These are phyloP conservation scores for Rhododendron simsii DNA, from an alignment of 148 eudicot genomes.

Conservation along the genomic window DNA sequence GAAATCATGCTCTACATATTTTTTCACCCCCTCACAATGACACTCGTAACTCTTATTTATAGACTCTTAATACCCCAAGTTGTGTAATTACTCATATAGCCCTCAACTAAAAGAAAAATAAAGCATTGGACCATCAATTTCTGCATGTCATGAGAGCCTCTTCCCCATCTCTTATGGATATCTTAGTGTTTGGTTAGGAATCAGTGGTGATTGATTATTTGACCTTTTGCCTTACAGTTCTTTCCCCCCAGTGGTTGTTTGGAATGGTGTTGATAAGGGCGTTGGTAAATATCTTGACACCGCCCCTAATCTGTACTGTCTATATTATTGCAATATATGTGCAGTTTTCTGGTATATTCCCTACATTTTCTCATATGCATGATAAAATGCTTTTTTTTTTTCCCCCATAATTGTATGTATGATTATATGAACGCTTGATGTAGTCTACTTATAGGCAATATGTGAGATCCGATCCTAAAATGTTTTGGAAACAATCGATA, in stretches of 20 bases:
- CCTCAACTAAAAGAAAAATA: too few relatives aligned
- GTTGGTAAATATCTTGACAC: background rate
- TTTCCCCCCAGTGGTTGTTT: too few relatives aligned
- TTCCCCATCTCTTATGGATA: background rate
- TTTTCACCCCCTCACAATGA: too few relatives aligned
- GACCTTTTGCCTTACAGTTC: background rate
- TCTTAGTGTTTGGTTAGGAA: background rate
- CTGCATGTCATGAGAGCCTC: background rate
- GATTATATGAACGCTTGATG: background rate
- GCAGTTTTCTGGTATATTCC: background rate
- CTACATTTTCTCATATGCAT: background rate
- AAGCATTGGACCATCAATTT: background rate
- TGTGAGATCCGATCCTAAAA: background rate
- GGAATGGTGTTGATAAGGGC: slow-evolving; percentile 10
- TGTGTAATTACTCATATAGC: too few relatives aligned
- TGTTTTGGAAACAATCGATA: background rate
- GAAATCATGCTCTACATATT: too few relatives aligned
- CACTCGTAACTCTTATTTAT: too few relatives aligned
- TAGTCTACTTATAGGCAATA: background rate
- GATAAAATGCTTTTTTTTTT: too few relatives aligned
- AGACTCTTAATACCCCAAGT: too few relatives aligned
- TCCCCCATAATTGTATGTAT: background rate
- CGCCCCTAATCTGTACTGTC: background rate
- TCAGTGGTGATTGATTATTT: background rate
- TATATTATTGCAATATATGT: background rate